Conservation (phyloP, 768 basidiomycete genomes). For the Hericium alpestre region DNA sequence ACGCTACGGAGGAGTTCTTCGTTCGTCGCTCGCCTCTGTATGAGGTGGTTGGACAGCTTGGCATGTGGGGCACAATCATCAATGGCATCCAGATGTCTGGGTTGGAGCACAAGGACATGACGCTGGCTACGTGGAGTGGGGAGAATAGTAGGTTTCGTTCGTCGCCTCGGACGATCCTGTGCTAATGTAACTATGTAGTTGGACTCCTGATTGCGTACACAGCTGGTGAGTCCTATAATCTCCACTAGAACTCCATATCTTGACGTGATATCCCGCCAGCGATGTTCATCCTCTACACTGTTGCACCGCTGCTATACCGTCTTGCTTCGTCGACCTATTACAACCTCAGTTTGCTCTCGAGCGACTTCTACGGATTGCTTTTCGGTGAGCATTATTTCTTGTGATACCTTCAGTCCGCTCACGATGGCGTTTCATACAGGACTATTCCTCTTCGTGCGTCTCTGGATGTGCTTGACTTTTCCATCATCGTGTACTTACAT, state of each 20-base stretch:
- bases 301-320: constrained; percentile 78
- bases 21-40: constrained; percentile 73
- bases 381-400: constrained; percentile 36
- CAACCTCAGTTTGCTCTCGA: constrained; percentile 77
- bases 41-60: constrained; percentile 80
- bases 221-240: constrained; percentile 19
- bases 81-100: constrained; percentile 69
- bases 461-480: not conserved
- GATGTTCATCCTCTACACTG: constrained; percentile 78
- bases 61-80: constrained; percentile 76
- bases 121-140: constrained; percentile 59
- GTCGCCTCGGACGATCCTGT: not conserved
- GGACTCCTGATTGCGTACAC: constrained; percentile 46
- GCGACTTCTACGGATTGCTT: constrained; percentile 79
- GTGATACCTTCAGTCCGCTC: constrained; percentile 1
- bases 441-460: constrained; percentile 42
- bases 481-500: not conserved
- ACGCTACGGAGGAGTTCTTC: constrained; percentile 82
- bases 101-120: constrained; percentile 63
- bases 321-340: constrained; percentile 79
- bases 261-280: constrained; percentile 26
- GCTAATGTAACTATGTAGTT: constrained; percentile 21
- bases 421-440: constrained; percentile 17
- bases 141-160: constrained; percentile 43
- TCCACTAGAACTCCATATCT: not conserved